phyloP scores from a whole-genome alignment of 2,329 filamentous ascomycete genomes.

The Penicillium frequentans region DNA sequence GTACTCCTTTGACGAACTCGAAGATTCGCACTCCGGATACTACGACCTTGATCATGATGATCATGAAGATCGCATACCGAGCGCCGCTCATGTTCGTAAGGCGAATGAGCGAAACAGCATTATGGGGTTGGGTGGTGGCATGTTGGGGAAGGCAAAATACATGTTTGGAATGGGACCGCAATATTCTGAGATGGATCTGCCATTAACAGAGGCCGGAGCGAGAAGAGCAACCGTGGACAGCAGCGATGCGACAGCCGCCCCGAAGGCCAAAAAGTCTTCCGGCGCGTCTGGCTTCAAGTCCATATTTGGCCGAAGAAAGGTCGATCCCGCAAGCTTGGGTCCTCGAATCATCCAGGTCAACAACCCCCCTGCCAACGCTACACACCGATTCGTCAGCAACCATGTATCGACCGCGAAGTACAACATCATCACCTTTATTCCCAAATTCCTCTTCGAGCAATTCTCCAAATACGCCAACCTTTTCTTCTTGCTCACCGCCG shows the following conservation, averaged over 20 bases:
- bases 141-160: slow-evolving; percentile 85
- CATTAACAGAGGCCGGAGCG: slow-evolving; percentile 75
- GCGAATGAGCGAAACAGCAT: slow-evolving; percentile 85
- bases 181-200: slow-evolving; percentile 98
- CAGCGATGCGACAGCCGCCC: slow-evolving; percentile 41
- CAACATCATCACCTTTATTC: slow-evolving; percentile 87
- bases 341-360: slow-evolving; percentile 94
- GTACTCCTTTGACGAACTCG: slow-evolving; percentile 83
- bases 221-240: slow-evolving; percentile 49
- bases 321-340: slow-evolving; percentile 86
- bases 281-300: slow-evolving; percentile 83
- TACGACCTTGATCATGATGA: slow-evolving; percentile 68
- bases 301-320: slow-evolving; percentile 79
- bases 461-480: slow-evolving; percentile 99
- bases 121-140: slow-evolving; percentile 78
- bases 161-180: slow-evolving; percentile 80
- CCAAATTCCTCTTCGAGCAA: slow-evolving; percentile 96
- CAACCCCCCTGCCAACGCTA: slow-evolving; percentile 87
- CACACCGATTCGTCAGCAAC: slow-evolving; percentile 91
- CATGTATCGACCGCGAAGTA: slow-evolving; percentile 98
- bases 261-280: slow-evolving; percentile 59
- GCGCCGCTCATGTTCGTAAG: slow-evolving; percentile 51
- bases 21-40: slow-evolving; percentile 76
- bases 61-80: slow-evolving; percentile 56
- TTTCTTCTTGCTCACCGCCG: slow-evolving; percentile 98